Evolutionary conservation across 331 rosid species (phyloP).

Genomic region (Phaseolus coccineus): DNA sequence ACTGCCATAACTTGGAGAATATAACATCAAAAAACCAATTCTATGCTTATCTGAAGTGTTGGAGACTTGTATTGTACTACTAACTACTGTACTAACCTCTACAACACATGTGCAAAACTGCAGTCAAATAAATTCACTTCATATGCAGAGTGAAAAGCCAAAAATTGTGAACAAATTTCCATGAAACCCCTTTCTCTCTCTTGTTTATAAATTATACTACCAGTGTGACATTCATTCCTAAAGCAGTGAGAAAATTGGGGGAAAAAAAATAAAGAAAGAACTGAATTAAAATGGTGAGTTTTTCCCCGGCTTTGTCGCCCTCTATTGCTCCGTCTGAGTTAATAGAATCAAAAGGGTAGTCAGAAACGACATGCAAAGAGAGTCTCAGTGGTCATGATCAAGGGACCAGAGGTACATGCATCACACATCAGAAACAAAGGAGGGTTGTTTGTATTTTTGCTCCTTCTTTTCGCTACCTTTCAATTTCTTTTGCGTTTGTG

Average conservation of each 20-base stretch:
- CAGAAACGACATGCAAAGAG: slow-evolving; percentile 62
- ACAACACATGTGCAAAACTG: slow-evolving; percentile 21
- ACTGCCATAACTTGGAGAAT: slow-evolving; percentile 21
- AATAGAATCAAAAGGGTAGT: slow-evolving; percentile 54
- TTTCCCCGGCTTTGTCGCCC: slow-evolving; percentile 53
- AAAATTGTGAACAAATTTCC: slow-evolving; percentile 33
- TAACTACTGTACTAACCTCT: not conserved
- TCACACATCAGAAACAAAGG: slow-evolving; percentile 50
- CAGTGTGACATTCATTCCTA: slow-evolving; percentile 45
- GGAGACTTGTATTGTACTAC: slow-evolving; percentile 16
- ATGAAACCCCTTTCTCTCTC: not conserved
- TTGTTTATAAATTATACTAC: not conserved
- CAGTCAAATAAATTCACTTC: slow-evolving; percentile 32
- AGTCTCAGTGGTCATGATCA: slow-evolving; percentile 62
- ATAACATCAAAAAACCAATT: not conserved
- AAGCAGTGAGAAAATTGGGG: not conserved
- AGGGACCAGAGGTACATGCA: slow-evolving; percentile 71
- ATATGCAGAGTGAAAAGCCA: slow-evolving; percentile 42
- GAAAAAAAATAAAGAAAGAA: no score
- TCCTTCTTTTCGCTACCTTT: slow-evolving; percentile 54
- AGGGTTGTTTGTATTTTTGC: slow-evolving; percentile 53
- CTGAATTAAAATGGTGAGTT: slow-evolving; percentile 8
- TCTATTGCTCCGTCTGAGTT: slow-evolving; percentile 17
- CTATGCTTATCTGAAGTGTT: not conserved
- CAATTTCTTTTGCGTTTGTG: not conserved